Percentiles rank a stretch among this genome's conserved stretches.
Conservation (phyloP, 108 stramenopile genomes). For the Seminavis robusta region DNA sequence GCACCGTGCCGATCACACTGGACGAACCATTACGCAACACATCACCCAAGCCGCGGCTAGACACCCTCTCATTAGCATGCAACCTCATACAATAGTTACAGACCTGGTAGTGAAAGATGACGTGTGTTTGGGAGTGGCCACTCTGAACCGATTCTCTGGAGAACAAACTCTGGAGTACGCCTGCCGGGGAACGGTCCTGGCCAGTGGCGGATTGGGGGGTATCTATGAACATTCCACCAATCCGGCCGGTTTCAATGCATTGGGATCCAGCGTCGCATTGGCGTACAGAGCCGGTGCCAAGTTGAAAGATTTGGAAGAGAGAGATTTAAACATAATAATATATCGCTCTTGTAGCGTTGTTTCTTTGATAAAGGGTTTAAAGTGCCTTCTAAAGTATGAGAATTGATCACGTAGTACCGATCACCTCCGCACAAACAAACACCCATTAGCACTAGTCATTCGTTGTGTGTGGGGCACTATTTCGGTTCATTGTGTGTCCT, state of each 20-base stretch:
- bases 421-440: too few relatives aligned
- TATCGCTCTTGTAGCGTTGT: too few relatives aligned
- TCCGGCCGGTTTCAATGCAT: conserved; percentile 86
- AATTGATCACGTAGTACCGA: too few relatives aligned
- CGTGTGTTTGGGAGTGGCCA: conserved; percentile 44
- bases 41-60: conserved; percentile 68
- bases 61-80: conserved; percentile 85
- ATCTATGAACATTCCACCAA: conserved; percentile 95
- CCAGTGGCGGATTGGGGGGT: conserved; percentile 86
- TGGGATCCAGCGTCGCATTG: conserved; percentile 85
- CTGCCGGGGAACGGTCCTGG: conserved; percentile 76
- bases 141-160: conserved; percentile 43
- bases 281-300: conserved; percentile 64
- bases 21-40: conserved; percentile 83
- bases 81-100: conserved; percentile 75
- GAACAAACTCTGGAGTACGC: conserved; percentile 36
- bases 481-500: too few relatives aligned
- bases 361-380: too few relatives aligned
- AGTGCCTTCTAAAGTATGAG: too few relatives aligned
- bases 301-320: conserved; percentile 89
- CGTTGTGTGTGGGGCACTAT: too few relatives aligned
- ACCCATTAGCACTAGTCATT: too few relatives aligned
- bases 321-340: too few relatives aligned
- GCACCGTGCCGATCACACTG: conserved; percentile 89
- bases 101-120: conserved; percentile 65